Percentiles rank a stretch among this genome's conserved stretches.
These are phyloP conservation scores for Cucurbitaria berberidis DNA, from an alignment of 2,329 filamentous ascomycete species.

Conservation along the genomic window DNA sequence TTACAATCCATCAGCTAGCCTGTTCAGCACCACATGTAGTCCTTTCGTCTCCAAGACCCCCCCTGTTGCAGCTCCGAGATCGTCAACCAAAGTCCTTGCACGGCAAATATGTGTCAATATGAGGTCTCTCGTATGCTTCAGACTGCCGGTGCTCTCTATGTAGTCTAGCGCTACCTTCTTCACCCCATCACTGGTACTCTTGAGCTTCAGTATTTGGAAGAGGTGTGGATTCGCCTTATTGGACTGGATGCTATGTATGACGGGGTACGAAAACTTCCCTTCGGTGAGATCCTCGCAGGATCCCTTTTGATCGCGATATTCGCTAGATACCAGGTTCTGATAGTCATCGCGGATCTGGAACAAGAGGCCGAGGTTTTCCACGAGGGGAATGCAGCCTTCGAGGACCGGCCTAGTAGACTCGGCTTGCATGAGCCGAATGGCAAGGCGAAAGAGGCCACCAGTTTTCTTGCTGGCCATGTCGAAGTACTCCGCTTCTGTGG, in stretches of 20 bases:
- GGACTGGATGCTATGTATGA: background rate
- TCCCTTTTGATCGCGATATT: conserved; percentile 83
- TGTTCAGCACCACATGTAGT: background rate
- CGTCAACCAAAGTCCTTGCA: background rate
- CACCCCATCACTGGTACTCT: background rate
- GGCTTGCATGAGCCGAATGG: background rate
- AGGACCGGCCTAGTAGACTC: background rate
- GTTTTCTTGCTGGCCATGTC: background rate
- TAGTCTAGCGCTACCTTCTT: background rate
- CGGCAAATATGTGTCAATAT: background rate
- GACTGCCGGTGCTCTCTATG: background rate
- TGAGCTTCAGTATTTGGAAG: background rate
- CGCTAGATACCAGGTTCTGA: conserved; percentile 68
- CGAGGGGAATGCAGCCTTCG: background rate
- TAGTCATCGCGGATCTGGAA: conserved; percentile 92
- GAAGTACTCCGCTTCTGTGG: too few relatives aligned
- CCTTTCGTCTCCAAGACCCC: background rate
- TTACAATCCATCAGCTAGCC: background rate
- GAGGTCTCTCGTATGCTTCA: background rate
- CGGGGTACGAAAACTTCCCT: conserved; percentile 76
- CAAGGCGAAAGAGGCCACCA: background rate
- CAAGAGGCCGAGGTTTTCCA: background rate
- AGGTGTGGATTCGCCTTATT: background rate
- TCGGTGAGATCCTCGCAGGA: conserved; percentile 91
- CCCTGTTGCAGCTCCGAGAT: background rate